Conservation (phyloP, 2,329 filamentous ascomycete species). For the Pseudogymnoascus sp. region DNA sequence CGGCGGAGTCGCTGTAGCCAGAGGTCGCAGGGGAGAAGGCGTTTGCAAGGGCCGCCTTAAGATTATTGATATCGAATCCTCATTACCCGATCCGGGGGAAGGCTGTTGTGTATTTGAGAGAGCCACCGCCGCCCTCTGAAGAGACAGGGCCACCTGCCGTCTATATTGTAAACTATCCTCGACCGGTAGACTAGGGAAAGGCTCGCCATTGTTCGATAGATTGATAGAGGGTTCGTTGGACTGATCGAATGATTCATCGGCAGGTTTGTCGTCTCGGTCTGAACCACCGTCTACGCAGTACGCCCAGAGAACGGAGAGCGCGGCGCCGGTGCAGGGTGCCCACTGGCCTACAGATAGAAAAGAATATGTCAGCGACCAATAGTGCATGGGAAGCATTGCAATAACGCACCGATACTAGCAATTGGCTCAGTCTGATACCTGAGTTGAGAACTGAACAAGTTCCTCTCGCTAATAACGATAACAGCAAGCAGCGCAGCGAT, state of each 20-base stretch:
- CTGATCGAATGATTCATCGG: neutral
- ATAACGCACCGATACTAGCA: conserved; percentile 44
- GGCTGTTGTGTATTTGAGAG: too few species aligned
- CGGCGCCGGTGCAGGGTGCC: conserved; percentile 47
- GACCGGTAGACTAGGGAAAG: too few species aligned
- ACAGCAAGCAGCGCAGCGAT: conserved; percentile 49
- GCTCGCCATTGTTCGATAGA: neutral
- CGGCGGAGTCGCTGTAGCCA: neutral
- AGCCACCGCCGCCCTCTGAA: too few species aligned
- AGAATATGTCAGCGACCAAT: neutral
- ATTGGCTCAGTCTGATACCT: conserved; percentile 54
- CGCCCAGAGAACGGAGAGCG: conserved; percentile 47
- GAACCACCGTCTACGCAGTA: neutral
- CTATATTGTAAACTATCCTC: too few species aligned
- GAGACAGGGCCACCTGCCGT: too few species aligned
- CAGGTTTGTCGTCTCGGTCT: neutral
- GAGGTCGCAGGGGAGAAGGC: neutral
- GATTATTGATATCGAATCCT: neutral
- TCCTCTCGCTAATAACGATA: conserved; percentile 52
- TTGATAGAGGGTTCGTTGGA: neutral
- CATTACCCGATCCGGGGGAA: neutral
- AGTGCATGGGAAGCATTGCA: neutral
- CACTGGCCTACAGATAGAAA: conserved; percentile 38
- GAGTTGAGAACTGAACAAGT: conserved; percentile 51
- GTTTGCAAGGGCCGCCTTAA: neutral